Evolutionary conservation across 768 basidiomycete genomes (phyloP).

Genomic region (Trametes gibbosa): DNA sequence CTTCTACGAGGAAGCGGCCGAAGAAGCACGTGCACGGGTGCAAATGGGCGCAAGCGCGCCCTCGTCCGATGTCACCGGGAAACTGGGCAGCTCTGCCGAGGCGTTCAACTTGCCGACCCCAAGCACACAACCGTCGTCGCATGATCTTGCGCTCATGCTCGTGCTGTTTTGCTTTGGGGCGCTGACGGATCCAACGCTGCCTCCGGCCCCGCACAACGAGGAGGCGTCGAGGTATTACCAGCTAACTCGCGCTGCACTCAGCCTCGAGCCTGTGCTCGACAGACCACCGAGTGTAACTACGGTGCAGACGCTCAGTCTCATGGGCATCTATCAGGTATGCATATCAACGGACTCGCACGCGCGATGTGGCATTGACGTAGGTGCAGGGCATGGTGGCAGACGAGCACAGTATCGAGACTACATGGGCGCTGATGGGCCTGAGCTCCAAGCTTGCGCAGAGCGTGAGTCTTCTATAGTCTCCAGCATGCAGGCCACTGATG

Average conservation of each 20-base stretch:
- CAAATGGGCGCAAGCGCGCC: neutral
- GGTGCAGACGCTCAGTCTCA: conserved; percentile 4
- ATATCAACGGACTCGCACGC: no score
- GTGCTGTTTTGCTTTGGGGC: conserved; percentile 33
- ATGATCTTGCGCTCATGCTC: conserved; percentile 34
- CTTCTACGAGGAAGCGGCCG: conserved; percentile 58
- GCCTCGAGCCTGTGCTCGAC: conserved; percentile 65
- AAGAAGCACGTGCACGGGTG: conserved; percentile 35
- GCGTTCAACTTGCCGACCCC: conserved; percentile 14
- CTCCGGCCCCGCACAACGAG: conserved; percentile 38
- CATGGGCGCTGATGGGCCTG: conserved; percentile 50
- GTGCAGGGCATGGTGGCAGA: conserved; percentile 58
- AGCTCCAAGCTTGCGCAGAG: conserved; percentile 59
- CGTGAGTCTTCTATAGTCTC: conserved; percentile 37
- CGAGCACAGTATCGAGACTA: conserved; percentile 53
- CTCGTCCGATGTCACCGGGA: conserved; percentile 24
- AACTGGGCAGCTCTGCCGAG: conserved; percentile 51
- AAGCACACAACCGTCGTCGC: conserved; percentile 20
- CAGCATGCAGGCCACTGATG: neutral
- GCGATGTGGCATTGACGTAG: neutral
- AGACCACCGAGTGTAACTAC: conserved; percentile 58
- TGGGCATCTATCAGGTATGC: conserved; percentile 12
- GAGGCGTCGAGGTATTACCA: conserved; percentile 46
- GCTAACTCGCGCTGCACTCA: conserved; percentile 62
- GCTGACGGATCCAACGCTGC: conserved; percentile 29